Evolutionary conservation across 345 rosid genomes (phyloP).

Genomic region (Eucalyptus viminalis): DNA sequence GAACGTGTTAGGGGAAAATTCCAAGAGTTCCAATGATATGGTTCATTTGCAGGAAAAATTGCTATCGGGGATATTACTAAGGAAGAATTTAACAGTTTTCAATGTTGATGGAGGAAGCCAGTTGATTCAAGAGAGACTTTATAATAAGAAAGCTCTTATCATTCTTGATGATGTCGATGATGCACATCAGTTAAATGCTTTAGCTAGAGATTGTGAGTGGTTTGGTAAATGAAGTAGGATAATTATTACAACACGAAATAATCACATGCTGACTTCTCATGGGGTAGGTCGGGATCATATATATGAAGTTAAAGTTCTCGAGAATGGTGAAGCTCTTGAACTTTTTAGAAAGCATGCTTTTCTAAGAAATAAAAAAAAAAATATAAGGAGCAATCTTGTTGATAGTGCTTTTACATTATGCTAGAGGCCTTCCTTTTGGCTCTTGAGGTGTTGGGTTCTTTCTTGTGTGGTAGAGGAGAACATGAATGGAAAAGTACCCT

Average conservation of each 20-base stretch:
- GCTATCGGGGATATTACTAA: not conserved
- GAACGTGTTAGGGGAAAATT: slow-evolving; percentile 10
- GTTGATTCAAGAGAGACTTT: not conserved
- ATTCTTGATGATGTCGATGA: slow-evolving; percentile 10
- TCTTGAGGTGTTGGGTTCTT: not conserved
- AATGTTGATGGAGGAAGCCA: not conserved
- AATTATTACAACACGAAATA: not conserved
- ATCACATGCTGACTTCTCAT: not conserved
- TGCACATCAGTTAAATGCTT: not conserved
- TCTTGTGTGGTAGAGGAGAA: not conserved
- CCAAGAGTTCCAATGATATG: not conserved
- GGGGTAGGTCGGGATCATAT: not conserved
- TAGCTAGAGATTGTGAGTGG: not conserved
- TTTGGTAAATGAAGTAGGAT: slow-evolving; percentile 2
- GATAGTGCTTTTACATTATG: not conserved
- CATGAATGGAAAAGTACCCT: fast-evolving
- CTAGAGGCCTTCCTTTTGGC: not conserved
- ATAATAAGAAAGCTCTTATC: not conserved
- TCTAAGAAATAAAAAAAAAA: not conserved
- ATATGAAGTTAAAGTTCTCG: not conserved
- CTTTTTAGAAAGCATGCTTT: slow-evolving; percentile 1
- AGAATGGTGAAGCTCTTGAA: not conserved
- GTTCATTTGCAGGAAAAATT: not conserved
- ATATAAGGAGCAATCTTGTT: not conserved
- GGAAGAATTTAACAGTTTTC: not conserved